These are phyloP conservation scores for Trichoderma asperelloides DNA, from an alignment of 495 filamentous ascomycete genomes.

Conservation along the genomic window DNA sequence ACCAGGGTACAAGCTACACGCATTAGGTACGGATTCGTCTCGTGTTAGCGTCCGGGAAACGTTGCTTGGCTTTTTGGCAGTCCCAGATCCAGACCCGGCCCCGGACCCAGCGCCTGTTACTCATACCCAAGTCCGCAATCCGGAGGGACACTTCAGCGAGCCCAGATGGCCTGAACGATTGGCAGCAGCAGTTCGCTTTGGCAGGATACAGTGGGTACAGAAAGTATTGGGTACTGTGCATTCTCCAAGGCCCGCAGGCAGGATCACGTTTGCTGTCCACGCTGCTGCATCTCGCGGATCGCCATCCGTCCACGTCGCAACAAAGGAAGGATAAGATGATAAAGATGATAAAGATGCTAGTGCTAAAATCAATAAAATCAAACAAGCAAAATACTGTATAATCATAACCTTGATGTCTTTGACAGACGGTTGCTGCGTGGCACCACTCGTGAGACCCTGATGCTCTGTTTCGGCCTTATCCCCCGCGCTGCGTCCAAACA, in stretches of 20 bases:
- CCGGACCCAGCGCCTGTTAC: background rate
- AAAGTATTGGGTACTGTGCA: too few relatives aligned
- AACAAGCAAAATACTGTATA: too few relatives aligned
- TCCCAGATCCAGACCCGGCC: too few relatives aligned
- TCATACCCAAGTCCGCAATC: background rate
- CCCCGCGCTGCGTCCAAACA: background rate
- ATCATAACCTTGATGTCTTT: background rate
- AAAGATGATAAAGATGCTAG: background rate
- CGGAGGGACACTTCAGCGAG: background rate
- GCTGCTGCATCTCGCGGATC: slow-evolving; percentile 2
- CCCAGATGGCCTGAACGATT: background rate
- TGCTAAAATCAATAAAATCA: too few relatives aligned
- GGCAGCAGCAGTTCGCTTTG: too few relatives aligned
- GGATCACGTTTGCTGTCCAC: background rate
- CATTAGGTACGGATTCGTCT: too few relatives aligned
- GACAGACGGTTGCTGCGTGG: slow-evolving; percentile 7
- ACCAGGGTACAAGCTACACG: too few relatives aligned
- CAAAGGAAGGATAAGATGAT: background rate
- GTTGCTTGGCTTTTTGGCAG: too few relatives aligned
- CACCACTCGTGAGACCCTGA: background rate
- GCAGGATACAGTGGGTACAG: too few relatives aligned
- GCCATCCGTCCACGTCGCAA: slow-evolving; percentile 7
- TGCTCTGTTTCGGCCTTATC: background rate
- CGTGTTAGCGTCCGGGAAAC: too few relatives aligned
- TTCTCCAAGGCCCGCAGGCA: too few relatives aligned